Evolutionary conservation across 768 basidiomycete species (phyloP), one percentile per base, ranked within the genome.

Genomic region (Mrakia frigida): DNA sequence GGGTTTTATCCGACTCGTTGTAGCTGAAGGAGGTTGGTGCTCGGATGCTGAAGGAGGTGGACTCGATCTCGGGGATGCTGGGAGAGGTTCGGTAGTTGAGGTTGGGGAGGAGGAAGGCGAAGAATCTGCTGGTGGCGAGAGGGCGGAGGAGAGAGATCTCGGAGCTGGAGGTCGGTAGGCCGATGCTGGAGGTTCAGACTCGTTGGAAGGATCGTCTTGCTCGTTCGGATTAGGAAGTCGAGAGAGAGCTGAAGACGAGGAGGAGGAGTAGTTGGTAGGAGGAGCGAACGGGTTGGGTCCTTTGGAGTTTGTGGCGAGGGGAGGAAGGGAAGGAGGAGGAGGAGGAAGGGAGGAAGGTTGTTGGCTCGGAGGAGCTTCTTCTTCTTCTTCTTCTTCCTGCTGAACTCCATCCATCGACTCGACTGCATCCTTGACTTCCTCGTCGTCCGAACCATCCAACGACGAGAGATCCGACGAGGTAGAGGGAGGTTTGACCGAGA

Each of bases 401-500:
- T 13, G 39, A 39, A 33, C 35, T 5, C 61, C 61, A 21, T 63
- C 61, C 61, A 68, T 68, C 6, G 63, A 35, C 31, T 23, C 21
- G 9, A 9, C 35, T 13, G 39, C 37, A 9, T 39, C 13, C 37
- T 11, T 10, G 37, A 7, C 65, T 3, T 39, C 39, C 50, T 72
- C 71, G 16, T 59, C 71, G 16, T 72, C 71, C 11, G 52, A 56
- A 6, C 71, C 71, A 35, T 72, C 71, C n/a, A 72, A n/a, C n/a
- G 71, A 72, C 23, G 71, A 72, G 14, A 72, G 71, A 35, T 72
- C 71, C 13, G 71, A 72, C 2, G 53, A 56, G n/a, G 52, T 60
- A 9, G 71, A 72, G 13, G 71, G 71, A 21, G 71, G 71, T 13
- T 68, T 68, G 21, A 68, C 65, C 9, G 65, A 68, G 65, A 68